Base-by-base conservation (phyloP, 2,329 filamentous ascomycete genomes). In the Ophiostoma piceae region DNA sequence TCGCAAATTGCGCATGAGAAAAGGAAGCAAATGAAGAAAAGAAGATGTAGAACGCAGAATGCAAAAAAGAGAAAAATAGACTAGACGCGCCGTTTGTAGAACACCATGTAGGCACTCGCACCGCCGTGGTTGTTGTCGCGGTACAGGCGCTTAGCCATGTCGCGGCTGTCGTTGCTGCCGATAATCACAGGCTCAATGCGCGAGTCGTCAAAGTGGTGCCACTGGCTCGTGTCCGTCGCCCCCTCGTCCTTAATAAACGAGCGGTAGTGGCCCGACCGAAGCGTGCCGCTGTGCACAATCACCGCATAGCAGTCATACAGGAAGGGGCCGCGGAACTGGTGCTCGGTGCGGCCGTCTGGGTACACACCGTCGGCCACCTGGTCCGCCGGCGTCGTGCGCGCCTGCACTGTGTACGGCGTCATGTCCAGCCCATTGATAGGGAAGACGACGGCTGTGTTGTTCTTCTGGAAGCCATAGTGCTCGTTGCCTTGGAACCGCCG, bases 221-320 rank as follows among this genome's bases (percentile, higher is more conserved):
- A 87, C 29, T 77, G 78, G 66, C 71, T 67, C 9, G 64, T 65
- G 68, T 73, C 71, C 41, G 68, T 65, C 7, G 70, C 71, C 51
- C 81, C 82, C 51, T 84, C 82, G 74, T 90, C 87, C 64, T 86
- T 85, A 72, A 91, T 86, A 71, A 90, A 88, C 3, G 88, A 85
- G 68, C 90, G 89, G 78, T 97, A 97, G 79, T 97, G 94, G 0
- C 94, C 94, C 67, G 86, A 87, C 51, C 87, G 85, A 68, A 91
- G 82, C 0, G 84, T 87, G 0, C 81, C 80, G 29, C 94, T 94
- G 77, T 97, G 94, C 72, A 91, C 84, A 69, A 96, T 87, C 7
- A 97, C 90, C 1, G 89, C 94, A 77, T 96, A 97, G 68, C 91
- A 89, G 76, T 96, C 90, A 78, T 97, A 99, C 5, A 83, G 81